Conservation (phyloP, 2,329 filamentous ascomycete species). For the Penicillium brasilianum region DNA sequence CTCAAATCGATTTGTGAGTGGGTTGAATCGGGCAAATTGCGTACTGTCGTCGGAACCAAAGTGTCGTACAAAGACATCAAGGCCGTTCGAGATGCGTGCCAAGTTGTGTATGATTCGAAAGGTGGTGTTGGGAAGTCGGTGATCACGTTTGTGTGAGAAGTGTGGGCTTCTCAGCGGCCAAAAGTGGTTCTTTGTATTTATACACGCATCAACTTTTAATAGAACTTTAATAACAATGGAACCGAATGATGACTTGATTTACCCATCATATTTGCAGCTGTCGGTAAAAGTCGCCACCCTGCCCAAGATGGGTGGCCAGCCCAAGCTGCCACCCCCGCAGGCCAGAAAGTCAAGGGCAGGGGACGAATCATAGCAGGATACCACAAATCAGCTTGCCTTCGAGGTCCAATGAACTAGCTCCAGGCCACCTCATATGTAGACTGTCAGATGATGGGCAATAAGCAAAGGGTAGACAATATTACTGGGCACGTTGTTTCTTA, state of each 20-base stretch:
- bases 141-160: constrained; percentile 28
- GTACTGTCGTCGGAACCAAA: constrained; percentile 47
- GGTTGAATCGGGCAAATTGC: constrained; percentile 52
- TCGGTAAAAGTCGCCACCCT: background rate
- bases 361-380: constrained; percentile 9
- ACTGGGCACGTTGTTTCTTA: background rate
- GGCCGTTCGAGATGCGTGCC: constrained; percentile 47
- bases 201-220: background rate
- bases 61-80: constrained; percentile 52
- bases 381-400: background rate
- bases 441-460: constrained; percentile 5
- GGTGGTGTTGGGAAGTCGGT: constrained; percentile 53
- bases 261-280: background rate
- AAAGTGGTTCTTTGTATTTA: background rate
- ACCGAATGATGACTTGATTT: background rate
- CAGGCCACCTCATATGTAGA: background rate
- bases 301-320: background rate
- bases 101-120: constrained; percentile 46
- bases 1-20: constrained; percentile 48
- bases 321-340: background rate
- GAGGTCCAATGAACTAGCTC: background rate
- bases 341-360: background rate
- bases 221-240: background rate
- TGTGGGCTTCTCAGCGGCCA: background rate
- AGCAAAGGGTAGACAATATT: background rate